Conservation (phyloP, 2,329 filamentous ascomycete genomes). For the Claviceps pusilla region DNA sequence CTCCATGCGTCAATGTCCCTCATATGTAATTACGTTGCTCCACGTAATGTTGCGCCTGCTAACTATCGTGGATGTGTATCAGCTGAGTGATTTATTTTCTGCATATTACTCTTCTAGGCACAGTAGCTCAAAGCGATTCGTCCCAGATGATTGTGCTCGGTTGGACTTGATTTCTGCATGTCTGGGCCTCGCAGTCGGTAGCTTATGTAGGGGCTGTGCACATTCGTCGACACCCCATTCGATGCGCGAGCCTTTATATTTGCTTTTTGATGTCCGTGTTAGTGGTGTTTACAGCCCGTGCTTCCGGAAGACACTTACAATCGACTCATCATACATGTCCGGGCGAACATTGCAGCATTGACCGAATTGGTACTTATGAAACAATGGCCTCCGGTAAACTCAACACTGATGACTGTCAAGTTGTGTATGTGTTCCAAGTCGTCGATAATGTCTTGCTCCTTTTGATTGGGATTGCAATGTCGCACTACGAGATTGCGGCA, state of each 20-base stretch:
- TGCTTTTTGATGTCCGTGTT: too few relatives aligned
- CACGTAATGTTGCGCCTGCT: neutral
- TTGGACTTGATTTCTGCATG: constrained; percentile 5
- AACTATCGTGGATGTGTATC: neutral
- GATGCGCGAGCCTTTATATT: too few relatives aligned
- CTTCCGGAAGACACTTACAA: too few relatives aligned
- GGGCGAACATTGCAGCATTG: too few relatives aligned
- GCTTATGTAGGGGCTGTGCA: too few relatives aligned
- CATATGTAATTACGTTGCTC: neutral
- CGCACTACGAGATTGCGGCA: constrained; percentile 61
- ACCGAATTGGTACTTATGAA: constrained; percentile 56
- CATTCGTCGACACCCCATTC: too few relatives aligned
- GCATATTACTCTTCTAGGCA: constrained; percentile 24
- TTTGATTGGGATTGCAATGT: constrained; percentile 41
- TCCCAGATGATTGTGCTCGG: constrained; percentile 15
- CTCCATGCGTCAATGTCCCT: neutral
- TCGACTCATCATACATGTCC: too few relatives aligned
- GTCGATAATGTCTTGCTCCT: constrained; percentile 48
- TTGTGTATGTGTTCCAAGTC: constrained; percentile 77
- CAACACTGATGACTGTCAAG: constrained; percentile 52
- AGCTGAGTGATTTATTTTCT: neutral
- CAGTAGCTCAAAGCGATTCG: constrained; percentile 50
- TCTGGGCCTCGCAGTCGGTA: neutral
- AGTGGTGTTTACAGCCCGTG: too few relatives aligned
- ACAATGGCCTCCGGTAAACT: constrained; percentile 42